Evolutionary conservation across 495 filamentous ascomycete genomes (phyloP), one percentile per base, ranked within the genome.

Genomic region (Trichoderma virens): DNA sequence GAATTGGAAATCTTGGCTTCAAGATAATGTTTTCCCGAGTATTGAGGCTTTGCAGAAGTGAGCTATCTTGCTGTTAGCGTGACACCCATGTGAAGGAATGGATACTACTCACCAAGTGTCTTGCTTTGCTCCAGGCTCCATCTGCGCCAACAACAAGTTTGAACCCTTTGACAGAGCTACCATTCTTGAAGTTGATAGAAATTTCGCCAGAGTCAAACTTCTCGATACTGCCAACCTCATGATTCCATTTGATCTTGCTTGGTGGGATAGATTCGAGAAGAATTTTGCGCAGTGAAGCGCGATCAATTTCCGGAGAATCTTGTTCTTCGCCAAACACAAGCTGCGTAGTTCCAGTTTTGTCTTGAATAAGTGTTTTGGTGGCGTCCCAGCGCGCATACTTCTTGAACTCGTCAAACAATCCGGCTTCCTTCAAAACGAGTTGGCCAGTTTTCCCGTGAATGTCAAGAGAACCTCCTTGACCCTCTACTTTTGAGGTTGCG

Each of bases 391-490:
- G 43, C 18, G 71, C 71, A 35, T 66, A 34, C 13, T 64, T 65
- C 18, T 67, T 54, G 69, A 86, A 87, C 61, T 81, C 71, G 5
- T 77, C 72, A 43, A 69, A 75, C 6, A 88, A 68, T 0, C 81
- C 82, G 13, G 76, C 81, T 65, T 81, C 79, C 14, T 69, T 62
- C 18, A 88, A 65, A 4, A 83, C 85, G 20, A 67, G 74, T 39
- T 84, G 80, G 0, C 85, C 84, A 0, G 77, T 74, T 25, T 73
- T 68, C 1, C 73, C 65, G 62, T 86, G 83, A 6, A 88, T 73
- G 66, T 87, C 85, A 4, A 88, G 75, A n/a, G 76, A 79, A 11
- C 85, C 85, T 16, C 83, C 83, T 67, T 81, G 78, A 20, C 70
- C 68, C 16, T 74, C 73, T 3, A 69, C 66, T 3, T 67, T 45